Evolutionary conservation across 306 rosid genomes (phyloP).

Genomic region (Fragaria ananassa): DNA sequence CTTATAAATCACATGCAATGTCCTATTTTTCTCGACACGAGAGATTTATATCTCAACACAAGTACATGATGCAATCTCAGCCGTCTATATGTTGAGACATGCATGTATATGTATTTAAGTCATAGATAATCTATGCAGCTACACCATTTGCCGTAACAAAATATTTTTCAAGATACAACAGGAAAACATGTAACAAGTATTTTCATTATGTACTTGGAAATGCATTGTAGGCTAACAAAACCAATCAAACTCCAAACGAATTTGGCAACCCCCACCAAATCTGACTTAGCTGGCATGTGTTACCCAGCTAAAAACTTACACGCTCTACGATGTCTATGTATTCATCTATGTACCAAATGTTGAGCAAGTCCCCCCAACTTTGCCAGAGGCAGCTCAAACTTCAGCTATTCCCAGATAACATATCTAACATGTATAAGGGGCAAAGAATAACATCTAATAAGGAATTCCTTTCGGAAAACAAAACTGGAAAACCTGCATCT

Average conservation of each 20-base stretch:
- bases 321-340: not conserved
- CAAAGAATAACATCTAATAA: conserved; percentile 13
- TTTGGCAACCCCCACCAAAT: not conserved
- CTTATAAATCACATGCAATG: no score
- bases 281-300: not conserved
- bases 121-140: no score
- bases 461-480: conserved; percentile 27
- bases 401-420: conserved; percentile 2
- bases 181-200: not conserved
- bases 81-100: no score
- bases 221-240: not conserved
- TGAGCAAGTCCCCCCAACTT: conserved; percentile 8
- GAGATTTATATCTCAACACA: no score
- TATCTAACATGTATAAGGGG: conserved; percentile 15
- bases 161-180: not conserved
- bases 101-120: no score
- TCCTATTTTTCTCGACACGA: no score
- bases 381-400: not conserved
- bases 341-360: not conserved
- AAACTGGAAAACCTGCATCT: conserved; percentile 31
- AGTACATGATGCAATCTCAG: no score
- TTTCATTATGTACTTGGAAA: conserved; percentile 1
- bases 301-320: not conserved
- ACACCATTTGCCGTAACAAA: not conserved
- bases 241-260: conserved; percentile 14